Evolutionary conservation across 2,329 filamentous ascomycete species (phyloP).

Genomic region (Orbilia ellipsospora): DNA sequence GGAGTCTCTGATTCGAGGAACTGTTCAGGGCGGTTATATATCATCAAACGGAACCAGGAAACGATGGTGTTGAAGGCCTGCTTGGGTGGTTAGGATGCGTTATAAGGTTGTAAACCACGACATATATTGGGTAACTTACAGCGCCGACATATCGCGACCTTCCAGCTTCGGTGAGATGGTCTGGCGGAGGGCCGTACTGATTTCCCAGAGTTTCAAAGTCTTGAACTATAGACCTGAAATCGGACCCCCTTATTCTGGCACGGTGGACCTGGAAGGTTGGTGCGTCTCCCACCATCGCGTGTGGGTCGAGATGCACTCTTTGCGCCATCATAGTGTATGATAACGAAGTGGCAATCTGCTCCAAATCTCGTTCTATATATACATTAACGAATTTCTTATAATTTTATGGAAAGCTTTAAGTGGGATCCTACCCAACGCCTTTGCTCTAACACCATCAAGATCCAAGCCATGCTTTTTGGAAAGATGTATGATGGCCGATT

Average conservation of each 20-base stretch:
- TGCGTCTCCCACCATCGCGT: constrained; percentile 51
- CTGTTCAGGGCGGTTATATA: constrained; percentile 50
- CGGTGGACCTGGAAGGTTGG: constrained; percentile 50
- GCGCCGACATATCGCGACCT: constrained; percentile 43
- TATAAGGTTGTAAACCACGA: neutral
- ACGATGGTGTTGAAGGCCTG: constrained; percentile 50
- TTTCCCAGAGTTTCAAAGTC: constrained; percentile 51
- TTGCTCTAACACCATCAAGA: constrained; percentile 44
- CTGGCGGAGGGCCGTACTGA: constrained; percentile 47
- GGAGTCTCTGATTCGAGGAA: constrained; percentile 30
- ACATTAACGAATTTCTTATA: neutral
- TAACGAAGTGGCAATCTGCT: constrained; percentile 45
- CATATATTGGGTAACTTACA: constrained; percentile 3
- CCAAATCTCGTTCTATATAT: constrained; percentile 35
- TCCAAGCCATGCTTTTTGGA: constrained; percentile 48
- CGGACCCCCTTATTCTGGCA: constrained; percentile 32
- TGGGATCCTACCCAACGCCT: constrained; percentile 33
- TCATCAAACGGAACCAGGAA: constrained; percentile 49
- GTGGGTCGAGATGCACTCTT: constrained; percentile 47
- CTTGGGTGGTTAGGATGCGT: neutral
- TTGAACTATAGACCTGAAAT: constrained; percentile 42
- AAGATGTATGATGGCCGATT: constrained; percentile 52
- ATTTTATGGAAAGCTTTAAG: neutral
- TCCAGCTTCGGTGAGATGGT: constrained; percentile 44
- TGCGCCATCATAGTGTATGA: constrained; percentile 53